Evolutionary conservation across 78 protist species (phyloP), one percentile per base, ranked within the genome.

Genomic region (Cyanophora paradoxa): DNA sequence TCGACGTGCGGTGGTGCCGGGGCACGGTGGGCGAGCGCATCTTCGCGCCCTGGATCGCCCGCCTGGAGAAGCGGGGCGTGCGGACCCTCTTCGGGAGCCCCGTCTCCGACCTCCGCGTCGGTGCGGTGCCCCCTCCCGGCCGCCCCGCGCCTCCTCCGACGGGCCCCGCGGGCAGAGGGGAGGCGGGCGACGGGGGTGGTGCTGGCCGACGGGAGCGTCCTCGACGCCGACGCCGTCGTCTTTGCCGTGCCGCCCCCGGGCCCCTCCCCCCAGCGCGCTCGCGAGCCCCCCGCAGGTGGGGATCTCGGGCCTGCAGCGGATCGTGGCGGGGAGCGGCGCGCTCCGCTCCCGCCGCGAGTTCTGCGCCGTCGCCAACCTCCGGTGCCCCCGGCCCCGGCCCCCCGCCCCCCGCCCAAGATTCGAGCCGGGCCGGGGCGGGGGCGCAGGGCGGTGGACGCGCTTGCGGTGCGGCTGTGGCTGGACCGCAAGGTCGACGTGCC

Each of bases 1-100:
- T 67, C 74, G 74, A 67, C 61, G 74, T 67, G 28, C 74, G 74
- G 31, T 67, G 74, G 74, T 42, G 62, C 46, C 10, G 8, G 28
- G 74, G 74, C 48, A 48, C 34, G 61, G 34, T 67, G 22, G 74
- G 61, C n/a, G 44, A 46, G 42, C 13, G 10, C n/a, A 26, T 67
- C 57, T 46, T 67, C 28, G 31, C 30, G 26, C 74, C 74, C n/a
- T 67, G 74, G 74, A 16, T 30, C 24, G 62, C 10, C 19, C 34
- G 3, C 44, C 30, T 67, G 44, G 11, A 19, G 46, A 44, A 6
- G 30, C 5, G 30, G 24, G 61, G 36, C 33, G 33, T 56, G n/a
- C n/a, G n/a, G n/a, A n/a, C n/a, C n/a, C n/a, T n/a, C n/a, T n/a
- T n/a, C n/a, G n/a, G n/a, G n/a, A n/a, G n/a, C n/a, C n/a, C n/a